These are phyloP conservation scores for Syzygium oleosum DNA, from an alignment of 345 rosid genomes.

Conservation along the genomic window DNA sequence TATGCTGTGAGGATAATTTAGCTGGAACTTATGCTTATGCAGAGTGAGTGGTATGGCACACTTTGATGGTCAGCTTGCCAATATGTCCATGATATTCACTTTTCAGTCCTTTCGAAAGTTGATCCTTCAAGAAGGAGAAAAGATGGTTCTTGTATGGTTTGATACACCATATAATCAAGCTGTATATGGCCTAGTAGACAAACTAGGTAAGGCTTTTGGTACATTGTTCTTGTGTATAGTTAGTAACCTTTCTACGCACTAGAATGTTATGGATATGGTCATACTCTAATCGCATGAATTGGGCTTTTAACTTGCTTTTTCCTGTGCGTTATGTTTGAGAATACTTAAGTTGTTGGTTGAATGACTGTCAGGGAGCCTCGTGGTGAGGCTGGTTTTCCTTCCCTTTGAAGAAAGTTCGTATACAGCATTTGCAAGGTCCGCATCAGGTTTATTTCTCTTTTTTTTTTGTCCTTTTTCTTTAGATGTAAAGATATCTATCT, in stretches of 20 bases:
- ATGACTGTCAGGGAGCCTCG: conserved; percentile 67
- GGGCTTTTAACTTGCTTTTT: not conserved
- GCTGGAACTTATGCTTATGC: conserved; percentile 14
- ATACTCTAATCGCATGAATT: not conserved
- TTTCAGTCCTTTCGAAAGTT: conserved; percentile 77
- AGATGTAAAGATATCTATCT: not conserved
- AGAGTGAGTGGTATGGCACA: conserved; percentile 45
- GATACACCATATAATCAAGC: conserved; percentile 98
- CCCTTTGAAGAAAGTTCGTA: conserved; percentile 97
- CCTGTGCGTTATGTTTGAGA: not conserved
- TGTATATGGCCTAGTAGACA: conserved; percentile 90
- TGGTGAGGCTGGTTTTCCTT: conserved; percentile 88
- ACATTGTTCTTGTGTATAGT: not conserved
- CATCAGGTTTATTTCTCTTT: conserved; percentile 84
- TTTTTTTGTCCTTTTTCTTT: conserved; percentile 5
- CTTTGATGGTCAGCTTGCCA: conserved; percentile 65
- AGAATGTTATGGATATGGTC: not conserved
- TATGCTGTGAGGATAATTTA: conserved; percentile 1
- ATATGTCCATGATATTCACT: conserved; percentile 80
- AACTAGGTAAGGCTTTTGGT: conserved; percentile 49
- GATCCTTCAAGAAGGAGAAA: conserved; percentile 97
- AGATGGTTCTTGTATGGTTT: conserved; percentile 87
- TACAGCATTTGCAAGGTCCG: conserved; percentile 93
- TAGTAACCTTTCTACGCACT: not conserved
- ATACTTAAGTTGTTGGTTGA: conserved; percentile 2